A percentile compares a stretch with the other conserved stretches of the same genome.
phyloP scores from a whole-genome alignment of 148 eudicot species.

The Rheum nobile region DNA sequence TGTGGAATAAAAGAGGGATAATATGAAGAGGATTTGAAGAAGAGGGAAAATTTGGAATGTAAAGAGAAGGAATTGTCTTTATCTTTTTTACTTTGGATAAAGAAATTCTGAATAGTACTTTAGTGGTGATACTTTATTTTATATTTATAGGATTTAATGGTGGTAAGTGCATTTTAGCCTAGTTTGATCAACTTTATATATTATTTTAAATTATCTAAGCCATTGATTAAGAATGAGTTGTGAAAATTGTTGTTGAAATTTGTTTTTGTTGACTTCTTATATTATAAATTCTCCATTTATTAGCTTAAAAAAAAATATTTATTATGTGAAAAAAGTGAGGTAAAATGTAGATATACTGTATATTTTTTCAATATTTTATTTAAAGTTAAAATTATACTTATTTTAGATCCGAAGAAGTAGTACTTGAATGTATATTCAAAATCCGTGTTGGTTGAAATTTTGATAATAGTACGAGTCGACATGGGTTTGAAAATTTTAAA shows the following conservation, averaged over 20 bases:
- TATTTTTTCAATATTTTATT: too few species aligned
- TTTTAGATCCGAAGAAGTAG: too few species aligned
- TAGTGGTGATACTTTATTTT: background rate
- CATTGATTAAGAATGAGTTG: too few species aligned
- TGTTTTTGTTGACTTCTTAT: too few species aligned
- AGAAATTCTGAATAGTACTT: background rate
- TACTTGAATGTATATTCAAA: background rate
- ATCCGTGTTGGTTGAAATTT: background rate
- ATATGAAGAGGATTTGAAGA: background rate
- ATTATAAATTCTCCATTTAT: too few species aligned
- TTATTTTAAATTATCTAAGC: too few species aligned
- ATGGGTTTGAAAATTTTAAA: background rate
- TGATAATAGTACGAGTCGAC: background rate
- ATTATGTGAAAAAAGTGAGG: too few species aligned
- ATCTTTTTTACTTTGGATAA: slow-evolving; percentile 7
- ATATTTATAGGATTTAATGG: background rate
- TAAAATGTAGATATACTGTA: too few species aligned
- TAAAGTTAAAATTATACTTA: too few species aligned
- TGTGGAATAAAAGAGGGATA: background rate
- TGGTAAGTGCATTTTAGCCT: background rate
- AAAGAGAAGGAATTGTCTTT: background rate
- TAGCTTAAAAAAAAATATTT: too few species aligned
- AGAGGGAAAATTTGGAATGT: background rate
- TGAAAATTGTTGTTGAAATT: too few species aligned
- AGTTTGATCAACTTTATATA: too few species aligned